Conservation (phyloP, 2,329 filamentous ascomycete species). For the Cadophora luteo-olivacea region DNA sequence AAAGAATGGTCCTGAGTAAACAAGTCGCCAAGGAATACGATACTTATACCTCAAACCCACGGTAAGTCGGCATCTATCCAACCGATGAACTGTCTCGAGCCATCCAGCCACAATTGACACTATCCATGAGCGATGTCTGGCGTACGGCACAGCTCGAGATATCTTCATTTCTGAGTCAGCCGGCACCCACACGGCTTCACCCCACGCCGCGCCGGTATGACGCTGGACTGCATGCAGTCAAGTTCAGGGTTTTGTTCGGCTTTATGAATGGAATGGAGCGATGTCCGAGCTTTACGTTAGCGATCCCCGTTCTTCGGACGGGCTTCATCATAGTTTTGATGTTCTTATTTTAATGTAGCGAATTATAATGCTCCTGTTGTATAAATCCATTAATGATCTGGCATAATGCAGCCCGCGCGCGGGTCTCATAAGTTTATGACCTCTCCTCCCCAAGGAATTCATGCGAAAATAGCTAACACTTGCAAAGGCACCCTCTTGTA, state of each 20-base stretch:
- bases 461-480: too few relatives aligned
- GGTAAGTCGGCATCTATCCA: not conserved
- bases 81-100: not conserved
- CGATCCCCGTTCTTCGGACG: not conserved
- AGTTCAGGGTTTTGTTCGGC: not conserved
- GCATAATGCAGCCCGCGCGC: too few relatives aligned
- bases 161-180: not conserved
- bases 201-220: slow-evolving; percentile 11
- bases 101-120: not conserved
- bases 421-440: too few relatives aligned
- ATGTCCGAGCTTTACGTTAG: not conserved
- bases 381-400: too few relatives aligned
- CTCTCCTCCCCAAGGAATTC: too few relatives aligned
- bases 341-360: too few relatives aligned
- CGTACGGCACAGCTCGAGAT: not conserved
- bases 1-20: not conserved
- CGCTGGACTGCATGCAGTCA: not conserved
- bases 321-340: too few relatives aligned
- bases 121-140: not conserved
- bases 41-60: not conserved
- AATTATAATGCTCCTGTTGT: too few relatives aligned
- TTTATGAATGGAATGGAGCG: not conserved
- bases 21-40: not conserved
- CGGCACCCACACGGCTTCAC: slow-evolving; percentile 3
- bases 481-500: too few relatives aligned